These are phyloP conservation scores for Candida andamanensis DNA, from an alignment of 805 yeast genomes.

Conservation along the genomic window DNA sequence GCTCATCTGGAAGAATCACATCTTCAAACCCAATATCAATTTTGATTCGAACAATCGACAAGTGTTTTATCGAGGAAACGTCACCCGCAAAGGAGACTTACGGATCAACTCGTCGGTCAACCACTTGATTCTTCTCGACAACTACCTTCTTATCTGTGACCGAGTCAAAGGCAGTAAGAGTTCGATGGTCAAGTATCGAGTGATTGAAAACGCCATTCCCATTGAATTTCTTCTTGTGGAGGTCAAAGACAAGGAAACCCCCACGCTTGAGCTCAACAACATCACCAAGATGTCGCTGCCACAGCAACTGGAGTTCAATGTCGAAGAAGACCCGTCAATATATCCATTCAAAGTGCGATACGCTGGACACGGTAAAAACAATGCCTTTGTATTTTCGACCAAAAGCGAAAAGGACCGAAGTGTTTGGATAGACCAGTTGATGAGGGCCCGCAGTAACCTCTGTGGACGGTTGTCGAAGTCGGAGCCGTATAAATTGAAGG, in stretches of 20 bases:
- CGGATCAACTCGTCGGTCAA: conserved; percentile 50
- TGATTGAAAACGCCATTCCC: conserved; percentile 57
- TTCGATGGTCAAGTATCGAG: conserved; percentile 27
- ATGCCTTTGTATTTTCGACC: conserved; percentile 48
- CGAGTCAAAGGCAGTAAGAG: conserved; percentile 36
- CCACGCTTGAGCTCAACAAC: conserved; percentile 14
- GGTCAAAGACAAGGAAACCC: conserved; percentile 29
- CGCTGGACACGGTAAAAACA: conserved; percentile 50
- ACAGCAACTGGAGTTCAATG: conserved; percentile 13
- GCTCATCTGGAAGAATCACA: conserved; percentile 46
- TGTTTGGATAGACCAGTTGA: conserved; percentile 45
- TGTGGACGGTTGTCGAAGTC: conserved; percentile 25
- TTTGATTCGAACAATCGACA: conserved; percentile 51
- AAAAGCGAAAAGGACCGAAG: conserved; percentile 46
- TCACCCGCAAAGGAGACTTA: conserved; percentile 58
- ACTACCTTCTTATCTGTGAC: conserved; percentile 63
- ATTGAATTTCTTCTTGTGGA: conserved; percentile 54
- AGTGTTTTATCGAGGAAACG: conserved; percentile 53
- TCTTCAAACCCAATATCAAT: conserved; percentile 44
- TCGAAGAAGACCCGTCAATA: conserved; percentile 23
- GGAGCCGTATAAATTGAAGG: conserved; percentile 51
- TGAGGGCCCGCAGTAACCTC: conserved; percentile 19
- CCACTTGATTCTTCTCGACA: conserved; percentile 62
- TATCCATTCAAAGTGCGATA: conserved; percentile 51
- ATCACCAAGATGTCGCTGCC: conserved; percentile 15